phyloP scores from a whole-genome alignment of 768 basidiomycete species.

The Leccinum variicolor region DNA sequence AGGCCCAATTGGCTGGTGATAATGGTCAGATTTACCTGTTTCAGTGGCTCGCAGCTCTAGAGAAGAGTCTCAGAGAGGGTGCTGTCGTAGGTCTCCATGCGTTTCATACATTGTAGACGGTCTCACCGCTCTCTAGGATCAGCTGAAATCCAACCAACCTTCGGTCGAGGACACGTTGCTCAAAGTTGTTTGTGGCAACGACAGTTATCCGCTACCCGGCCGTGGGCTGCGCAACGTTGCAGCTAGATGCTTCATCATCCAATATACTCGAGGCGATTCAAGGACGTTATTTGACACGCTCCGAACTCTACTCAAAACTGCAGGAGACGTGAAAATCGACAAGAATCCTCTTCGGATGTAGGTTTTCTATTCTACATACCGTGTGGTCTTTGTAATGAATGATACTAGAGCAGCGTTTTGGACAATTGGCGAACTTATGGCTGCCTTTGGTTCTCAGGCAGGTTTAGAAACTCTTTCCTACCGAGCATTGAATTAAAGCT shows the following conservation, averaged over 20 bases:
- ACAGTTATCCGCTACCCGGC: slow-evolving; percentile 78
- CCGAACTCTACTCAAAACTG: slow-evolving; percentile 71
- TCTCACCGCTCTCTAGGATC: slow-evolving; percentile 43
- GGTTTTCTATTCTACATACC: slow-evolving; percentile 22
- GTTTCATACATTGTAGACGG: not conserved
- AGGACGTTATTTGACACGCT: slow-evolving; percentile 85
- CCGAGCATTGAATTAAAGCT: not conserved
- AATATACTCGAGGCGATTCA: slow-evolving; percentile 82
- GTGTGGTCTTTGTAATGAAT: slow-evolving; percentile 2
- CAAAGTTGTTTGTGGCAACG: slow-evolving; percentile 61
- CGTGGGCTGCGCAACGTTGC: slow-evolving; percentile 79
- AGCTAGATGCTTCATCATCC: slow-evolving; percentile 66
- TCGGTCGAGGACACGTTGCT: slow-evolving; percentile 61
- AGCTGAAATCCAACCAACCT: slow-evolving; percentile 61
- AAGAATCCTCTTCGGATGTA: slow-evolving; percentile 68
- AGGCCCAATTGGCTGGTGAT: slow-evolving; percentile 71
- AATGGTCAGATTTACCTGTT: slow-evolving; percentile 82
- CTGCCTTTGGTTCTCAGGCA: slow-evolving; percentile 78
- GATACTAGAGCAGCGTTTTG: slow-evolving; percentile 72
- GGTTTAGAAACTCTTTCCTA: slow-evolving; percentile 20
- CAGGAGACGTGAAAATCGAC: slow-evolving; percentile 69
- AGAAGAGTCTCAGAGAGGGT: slow-evolving; percentile 51
- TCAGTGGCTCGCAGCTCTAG: slow-evolving; percentile 72
- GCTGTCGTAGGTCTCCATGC: slow-evolving; percentile 44
- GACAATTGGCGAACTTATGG: slow-evolving; percentile 89